Base-by-base conservation (phyloP, 2,329 filamentous ascomycete species). In the Cladosporium sp. region DNA sequence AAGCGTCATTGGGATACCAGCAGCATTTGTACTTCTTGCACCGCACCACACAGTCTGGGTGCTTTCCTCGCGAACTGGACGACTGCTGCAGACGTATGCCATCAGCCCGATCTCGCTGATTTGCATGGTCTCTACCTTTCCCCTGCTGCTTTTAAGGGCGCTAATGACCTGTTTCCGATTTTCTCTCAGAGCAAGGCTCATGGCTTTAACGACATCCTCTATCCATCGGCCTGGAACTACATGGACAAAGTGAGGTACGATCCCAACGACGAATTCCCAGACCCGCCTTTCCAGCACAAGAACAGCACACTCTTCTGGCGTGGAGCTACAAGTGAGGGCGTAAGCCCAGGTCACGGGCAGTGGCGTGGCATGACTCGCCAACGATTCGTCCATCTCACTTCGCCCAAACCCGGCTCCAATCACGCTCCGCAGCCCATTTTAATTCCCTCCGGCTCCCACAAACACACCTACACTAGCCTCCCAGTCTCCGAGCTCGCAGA, bases 171-270 rank as follows among this genome's bases (percentile, higher is more conserved):
- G 4, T 78, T 90, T 2, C 92, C 92, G 0, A 81, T 95, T 12
- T 95, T 95, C 78, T 91, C 91, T 68, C 85, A 90, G 66, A 89
- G 87, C 59, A 92, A 92, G 71, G 87, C 89, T 1, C 83, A 86
- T 54, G 88, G 88, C 4, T 94, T 91, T 78, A 87, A 85, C 69
- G 92, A 96, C 74, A 91, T 96, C 38, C 78, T 93, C 26, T 90
- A 93, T 62, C 92, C 92, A 0, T 81, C 84, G 71, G 77, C 85
- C 0, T 87, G 85, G 85, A 87, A 87, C 71, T 88, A 88, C 69
- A 77, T 86, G 67, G 84, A 86, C 67, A 87, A 87, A 73, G 82
- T 81, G 14, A 78, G 78, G 68, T 86, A 86, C 60, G 73, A 79
- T 0, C 83, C 85, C 30, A 82, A 83, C 1, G 78, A 83, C 3